These are phyloP conservation scores for Proliferodiscus dingleyae DNA, from an alignment of 2,329 filamentous ascomycete species.

Conservation along the genomic window DNA sequence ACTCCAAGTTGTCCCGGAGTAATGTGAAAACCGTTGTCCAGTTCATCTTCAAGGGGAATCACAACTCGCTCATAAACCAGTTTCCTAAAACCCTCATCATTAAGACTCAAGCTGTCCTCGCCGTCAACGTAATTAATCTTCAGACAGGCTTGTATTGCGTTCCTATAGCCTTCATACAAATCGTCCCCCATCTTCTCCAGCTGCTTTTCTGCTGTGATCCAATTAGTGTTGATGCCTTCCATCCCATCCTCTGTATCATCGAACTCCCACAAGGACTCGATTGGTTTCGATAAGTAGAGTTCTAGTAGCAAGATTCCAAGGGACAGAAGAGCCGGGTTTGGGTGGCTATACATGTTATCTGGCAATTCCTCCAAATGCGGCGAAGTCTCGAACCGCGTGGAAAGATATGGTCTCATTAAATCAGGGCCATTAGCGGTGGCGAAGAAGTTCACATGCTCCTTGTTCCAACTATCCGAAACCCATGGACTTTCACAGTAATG, in stretches of 20 bases:
- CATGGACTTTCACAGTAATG: slow-evolving; percentile 1
- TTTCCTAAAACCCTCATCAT: neutral
- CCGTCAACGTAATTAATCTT: neutral
- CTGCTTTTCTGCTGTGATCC: neutral
- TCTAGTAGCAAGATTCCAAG: neutral
- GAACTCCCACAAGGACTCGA: neutral
- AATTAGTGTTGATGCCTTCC: neutral
- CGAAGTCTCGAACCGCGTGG: neutral
- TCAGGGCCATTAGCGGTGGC: neutral
- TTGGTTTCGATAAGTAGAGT: neutral
- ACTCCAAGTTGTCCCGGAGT: neutral
- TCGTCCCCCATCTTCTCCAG: neutral
- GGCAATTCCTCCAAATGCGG: neutral
- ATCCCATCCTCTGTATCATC: neutral
- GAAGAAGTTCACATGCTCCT: slow-evolving; percentile 1
- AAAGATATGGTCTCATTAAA: neutral
- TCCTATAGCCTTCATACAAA: neutral
- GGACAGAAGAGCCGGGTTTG: neutral
- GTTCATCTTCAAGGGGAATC: neutral
- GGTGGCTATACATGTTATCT: neutral
- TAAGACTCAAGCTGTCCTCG: neutral
- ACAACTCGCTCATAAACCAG: neutral
- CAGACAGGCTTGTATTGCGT: neutral
- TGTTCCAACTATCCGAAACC: neutral
- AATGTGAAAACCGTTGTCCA: neutral